These are phyloP conservation scores for Meripilus lineatus DNA, from an alignment of 1,284 basidiomycete genomes.

Conservation along the genomic window DNA sequence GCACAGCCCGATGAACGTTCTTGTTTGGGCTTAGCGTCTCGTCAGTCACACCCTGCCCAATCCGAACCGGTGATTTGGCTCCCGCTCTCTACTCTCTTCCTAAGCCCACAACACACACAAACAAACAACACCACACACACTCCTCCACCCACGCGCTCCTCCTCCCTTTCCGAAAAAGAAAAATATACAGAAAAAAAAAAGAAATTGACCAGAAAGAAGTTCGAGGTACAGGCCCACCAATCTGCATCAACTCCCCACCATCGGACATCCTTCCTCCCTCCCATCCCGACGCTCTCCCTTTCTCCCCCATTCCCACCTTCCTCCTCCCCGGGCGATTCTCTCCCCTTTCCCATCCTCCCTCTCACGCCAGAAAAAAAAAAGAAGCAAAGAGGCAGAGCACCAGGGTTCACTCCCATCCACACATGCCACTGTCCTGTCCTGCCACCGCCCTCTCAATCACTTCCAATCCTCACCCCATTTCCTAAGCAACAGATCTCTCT, in stretches of 20 bases:
- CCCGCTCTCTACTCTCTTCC: background rate
- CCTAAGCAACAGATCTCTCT: no score
- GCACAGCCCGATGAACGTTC: slow-evolving; percentile 7
- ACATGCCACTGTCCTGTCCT: background rate
- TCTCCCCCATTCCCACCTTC: no score
- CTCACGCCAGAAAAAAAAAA: slow-evolving; percentile 5
- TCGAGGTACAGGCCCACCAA: slow-evolving; percentile 10
- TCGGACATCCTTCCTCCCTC: no score
- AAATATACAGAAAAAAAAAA: slow-evolving; percentile 10
- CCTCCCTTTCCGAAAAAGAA: no score
- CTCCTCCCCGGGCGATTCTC: background rate
- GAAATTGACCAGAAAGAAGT: slow-evolving; percentile 6
- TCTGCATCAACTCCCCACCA: background rate
- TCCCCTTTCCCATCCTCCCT: slow-evolving; percentile 1
- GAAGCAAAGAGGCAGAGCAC: background rate
- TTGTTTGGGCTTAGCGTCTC: slow-evolving; percentile 13
- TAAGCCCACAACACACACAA: background rate
- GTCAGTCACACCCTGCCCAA: slow-evolving; percentile 10
- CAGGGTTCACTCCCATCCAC: slow-evolving; percentile 1
- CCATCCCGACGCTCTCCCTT: no score
- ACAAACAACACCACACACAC: slow-evolving; percentile 7
- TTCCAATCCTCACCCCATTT: slow-evolving; percentile 27
- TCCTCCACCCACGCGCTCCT: slow-evolving; percentile 10
- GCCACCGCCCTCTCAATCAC: background rate
- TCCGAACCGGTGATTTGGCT: slow-evolving; percentile 10